Conservation (phyloP, 1,284 basidiomycete species). For the Hypsizygus ulmarius region DNA sequence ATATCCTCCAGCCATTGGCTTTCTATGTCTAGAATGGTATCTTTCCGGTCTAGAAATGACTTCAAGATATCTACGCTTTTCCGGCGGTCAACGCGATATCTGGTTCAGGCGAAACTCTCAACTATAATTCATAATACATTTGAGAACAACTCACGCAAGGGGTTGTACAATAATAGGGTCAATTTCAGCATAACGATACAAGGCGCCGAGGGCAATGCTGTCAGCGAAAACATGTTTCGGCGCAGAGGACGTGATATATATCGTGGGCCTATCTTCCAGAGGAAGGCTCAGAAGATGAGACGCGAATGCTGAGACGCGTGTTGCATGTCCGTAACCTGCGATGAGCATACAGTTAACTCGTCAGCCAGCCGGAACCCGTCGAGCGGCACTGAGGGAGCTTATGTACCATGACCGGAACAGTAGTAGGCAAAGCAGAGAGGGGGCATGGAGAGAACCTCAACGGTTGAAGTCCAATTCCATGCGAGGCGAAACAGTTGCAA, state of each 20-base stretch:
- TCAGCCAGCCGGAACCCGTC: neutral
- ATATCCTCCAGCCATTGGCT: slow-evolving; percentile 53
- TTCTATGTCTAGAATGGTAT: slow-evolving; percentile 55
- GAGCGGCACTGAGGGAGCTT: slow-evolving; percentile 3
- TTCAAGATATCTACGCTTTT: slow-evolving; percentile 64
- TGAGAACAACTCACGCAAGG: slow-evolving; percentile 50
- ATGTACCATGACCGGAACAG: slow-evolving; percentile 75
- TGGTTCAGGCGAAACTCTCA: slow-evolving; percentile 22
- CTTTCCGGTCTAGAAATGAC: slow-evolving; percentile 55
- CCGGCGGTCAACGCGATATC: slow-evolving; percentile 67
- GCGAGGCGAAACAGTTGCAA: too few relatives aligned
- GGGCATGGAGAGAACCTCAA: slow-evolving; percentile 13
- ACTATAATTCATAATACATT: neutral
- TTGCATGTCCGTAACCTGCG: slow-evolving; percentile 70
- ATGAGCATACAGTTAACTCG: neutral
- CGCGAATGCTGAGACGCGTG: slow-evolving; percentile 68
- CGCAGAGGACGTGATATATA: slow-evolving; percentile 67
- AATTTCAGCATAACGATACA: slow-evolving; percentile 64
- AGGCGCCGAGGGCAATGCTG: slow-evolving; percentile 55
- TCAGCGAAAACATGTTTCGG: slow-evolving; percentile 64
- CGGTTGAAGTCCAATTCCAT: neutral
- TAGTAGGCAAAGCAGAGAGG: slow-evolving; percentile 56
- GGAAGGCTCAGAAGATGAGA: slow-evolving; percentile 49
- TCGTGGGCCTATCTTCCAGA: slow-evolving; percentile 33
- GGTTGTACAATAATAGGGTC: slow-evolving; percentile 75